Conservation (phyloP, 495 filamentous ascomycete genomes). For the Aspergillus taichungensis region DNA sequence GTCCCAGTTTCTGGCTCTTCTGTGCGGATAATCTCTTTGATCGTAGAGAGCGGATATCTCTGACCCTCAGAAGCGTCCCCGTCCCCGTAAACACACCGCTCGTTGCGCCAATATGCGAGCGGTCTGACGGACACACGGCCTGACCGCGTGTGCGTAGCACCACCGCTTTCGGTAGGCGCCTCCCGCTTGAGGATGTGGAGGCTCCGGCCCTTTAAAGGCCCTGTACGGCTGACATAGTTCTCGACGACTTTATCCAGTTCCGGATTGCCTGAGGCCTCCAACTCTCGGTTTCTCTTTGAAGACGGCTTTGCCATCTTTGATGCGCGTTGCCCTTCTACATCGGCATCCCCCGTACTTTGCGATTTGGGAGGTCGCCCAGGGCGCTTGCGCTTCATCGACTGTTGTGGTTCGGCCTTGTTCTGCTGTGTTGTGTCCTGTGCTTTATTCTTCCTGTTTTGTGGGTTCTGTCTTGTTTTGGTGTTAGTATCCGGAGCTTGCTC, state of each 20-base stretch:
- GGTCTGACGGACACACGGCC: slow-evolving; percentile 59
- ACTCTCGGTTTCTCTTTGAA: slow-evolving; percentile 4
- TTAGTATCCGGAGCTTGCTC: slow-evolving; percentile 2
- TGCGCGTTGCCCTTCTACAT: slow-evolving; percentile 19
- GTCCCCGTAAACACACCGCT: slow-evolving; percentile 62
- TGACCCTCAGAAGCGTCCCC: slow-evolving; percentile 41
- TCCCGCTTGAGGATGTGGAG: slow-evolving; percentile 66
- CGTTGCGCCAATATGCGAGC: slow-evolving; percentile 80
- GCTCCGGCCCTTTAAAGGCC: slow-evolving; percentile 46
- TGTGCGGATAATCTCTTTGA: slow-evolving; percentile 68
- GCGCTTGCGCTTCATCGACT: slow-evolving; percentile 16
- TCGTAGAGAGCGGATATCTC: slow-evolving; percentile 50
- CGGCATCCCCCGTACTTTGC: slow-evolving; percentile 12
- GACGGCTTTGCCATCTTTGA: slow-evolving; percentile 29
- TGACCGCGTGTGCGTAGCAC: slow-evolving; percentile 43
- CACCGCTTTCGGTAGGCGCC: slow-evolving; percentile 42
- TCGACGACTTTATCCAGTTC: slow-evolving; percentile 35
- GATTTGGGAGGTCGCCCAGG: slow-evolving; percentile 28
- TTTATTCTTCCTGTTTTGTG: slow-evolving; percentile 6
- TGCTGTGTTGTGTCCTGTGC: slow-evolving; percentile 10
- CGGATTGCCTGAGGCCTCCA: slow-evolving; percentile 15
- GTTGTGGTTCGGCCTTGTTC: slow-evolving; percentile 6
- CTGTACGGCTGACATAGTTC: slow-evolving; percentile 34
- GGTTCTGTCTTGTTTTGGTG: slow-evolving; percentile 2
- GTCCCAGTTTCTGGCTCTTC: slow-evolving; percentile 48